Percentiles rank a stretch among this genome's conserved stretches.
Conservation (phyloP, 2,329 filamentous ascomycete genomes). For the Diaporthe sp. region DNA sequence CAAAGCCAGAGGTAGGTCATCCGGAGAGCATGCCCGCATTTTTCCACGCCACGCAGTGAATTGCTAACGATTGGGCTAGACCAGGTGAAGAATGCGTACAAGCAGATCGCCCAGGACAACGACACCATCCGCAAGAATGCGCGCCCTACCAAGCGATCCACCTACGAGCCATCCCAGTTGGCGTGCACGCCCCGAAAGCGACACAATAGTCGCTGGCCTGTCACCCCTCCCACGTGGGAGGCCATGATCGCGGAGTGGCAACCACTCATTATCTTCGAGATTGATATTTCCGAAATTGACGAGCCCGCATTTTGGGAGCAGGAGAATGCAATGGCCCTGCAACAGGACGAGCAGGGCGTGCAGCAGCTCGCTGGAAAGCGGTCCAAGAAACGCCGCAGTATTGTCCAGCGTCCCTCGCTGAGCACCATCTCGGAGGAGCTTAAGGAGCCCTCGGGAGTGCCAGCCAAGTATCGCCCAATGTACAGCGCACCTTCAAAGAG, state of each 20-base stretch:
- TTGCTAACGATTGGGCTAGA: not conserved
- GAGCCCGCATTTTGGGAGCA: not conserved
- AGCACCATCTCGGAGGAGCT: slow-evolving; percentile 32
- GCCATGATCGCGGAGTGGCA: slow-evolving; percentile 44
- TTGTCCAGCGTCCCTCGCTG: slow-evolving; percentile 22
- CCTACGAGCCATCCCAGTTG: slow-evolving; percentile 36
- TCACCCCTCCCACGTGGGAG: slow-evolving; percentile 43
- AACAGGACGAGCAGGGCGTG: not conserved
- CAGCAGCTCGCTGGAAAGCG: not conserved
- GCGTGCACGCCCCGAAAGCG: slow-evolving; percentile 49
- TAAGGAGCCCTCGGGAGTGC: slow-evolving; percentile 1
- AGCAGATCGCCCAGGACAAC: slow-evolving; percentile 34
- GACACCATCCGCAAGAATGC: not conserved
- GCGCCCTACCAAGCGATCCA: slow-evolving; percentile 12
- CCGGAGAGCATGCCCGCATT: not conserved
- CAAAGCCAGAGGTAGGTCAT: slow-evolving; percentile 46
- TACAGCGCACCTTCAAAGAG: slow-evolving; percentile 27
- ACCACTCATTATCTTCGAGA: slow-evolving; percentile 44
- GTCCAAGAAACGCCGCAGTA: not conserved
- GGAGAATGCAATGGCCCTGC: not conserved
- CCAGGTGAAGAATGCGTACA: slow-evolving; percentile 33
- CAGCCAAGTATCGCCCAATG: not conserved
- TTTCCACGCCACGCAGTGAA: too few species aligned
- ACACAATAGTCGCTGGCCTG: slow-evolving; percentile 50
- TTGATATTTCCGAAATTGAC: slow-evolving; percentile 33